A percentile compares a stretch with the other conserved stretches of the same genome.
phyloP scores from a whole-genome alignment of 2,329 filamentous ascomycete genomes.

The Dothideomycetes sp. region DNA sequence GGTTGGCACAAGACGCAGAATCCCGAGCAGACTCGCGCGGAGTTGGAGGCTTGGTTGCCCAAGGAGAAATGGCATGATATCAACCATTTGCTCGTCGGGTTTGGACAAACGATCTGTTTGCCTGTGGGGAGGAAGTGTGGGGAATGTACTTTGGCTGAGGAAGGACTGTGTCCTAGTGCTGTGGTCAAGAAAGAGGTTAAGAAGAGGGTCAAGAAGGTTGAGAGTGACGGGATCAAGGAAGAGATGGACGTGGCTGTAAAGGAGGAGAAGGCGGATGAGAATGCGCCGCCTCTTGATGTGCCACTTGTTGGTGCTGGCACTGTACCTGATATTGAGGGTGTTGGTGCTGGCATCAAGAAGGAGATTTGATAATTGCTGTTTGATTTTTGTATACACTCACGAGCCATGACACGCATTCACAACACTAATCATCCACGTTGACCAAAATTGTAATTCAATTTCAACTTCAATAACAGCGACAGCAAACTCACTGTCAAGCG shows the following conservation, averaged over 20 bases:
- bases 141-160: slow-evolving; percentile 70
- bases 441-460: too few species aligned
- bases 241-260: slow-evolving; percentile 20
- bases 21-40: slow-evolving; percentile 71
- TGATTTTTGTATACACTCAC: too few species aligned
- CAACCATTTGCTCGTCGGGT: slow-evolving; percentile 77
- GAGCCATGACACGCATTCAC: too few species aligned
- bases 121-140: slow-evolving; percentile 74
- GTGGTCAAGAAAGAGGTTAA: slow-evolving; percentile 42
- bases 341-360: slow-evolving; percentile 14
- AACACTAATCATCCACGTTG: too few species aligned
- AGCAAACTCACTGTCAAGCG: too few species aligned
- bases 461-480: too few species aligned
- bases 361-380: too few species aligned
- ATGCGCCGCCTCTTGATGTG: slow-evolving; percentile 22
- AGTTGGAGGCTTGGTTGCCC: slow-evolving; percentile 75
- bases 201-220: slow-evolving; percentile 35
- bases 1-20: slow-evolving; percentile 75
- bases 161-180: slow-evolving; percentile 59
- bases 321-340: slow-evolving; percentile 22
- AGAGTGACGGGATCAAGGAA: slow-evolving; percentile 25
- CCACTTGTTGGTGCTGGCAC: slow-evolving; percentile 5
- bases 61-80: slow-evolving; percentile 83
- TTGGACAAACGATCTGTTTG: slow-evolving; percentile 79
- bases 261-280: slow-evolving; percentile 21